A percentile compares a stretch with the other conserved stretches of the same genome.
Conservation (phyloP, 768 basidiomycete genomes). For the Agaricus bisporus region DNA sequence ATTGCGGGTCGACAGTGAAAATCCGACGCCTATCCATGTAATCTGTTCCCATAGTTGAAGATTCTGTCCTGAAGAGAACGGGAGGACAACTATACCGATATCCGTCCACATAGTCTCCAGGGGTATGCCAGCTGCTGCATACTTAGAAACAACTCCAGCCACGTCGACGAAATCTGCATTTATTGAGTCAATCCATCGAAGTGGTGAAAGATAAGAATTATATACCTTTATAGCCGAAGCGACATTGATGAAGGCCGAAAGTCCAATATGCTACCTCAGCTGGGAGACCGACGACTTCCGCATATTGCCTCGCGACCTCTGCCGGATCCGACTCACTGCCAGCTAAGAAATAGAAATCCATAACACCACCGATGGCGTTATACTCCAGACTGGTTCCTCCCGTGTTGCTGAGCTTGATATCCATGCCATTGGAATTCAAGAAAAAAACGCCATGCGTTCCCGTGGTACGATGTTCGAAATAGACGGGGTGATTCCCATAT, state of each 20-base stretch:
- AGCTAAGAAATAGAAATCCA: slow-evolving; percentile 76
- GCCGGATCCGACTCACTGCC: slow-evolving; percentile 55
- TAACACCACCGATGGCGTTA: slow-evolving; percentile 68
- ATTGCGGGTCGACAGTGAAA: slow-evolving; percentile 63
- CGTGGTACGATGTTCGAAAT: slow-evolving; percentile 61
- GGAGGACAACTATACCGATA: slow-evolving; percentile 40
- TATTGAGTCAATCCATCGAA: neutral
- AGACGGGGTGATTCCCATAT: slow-evolving; percentile 71
- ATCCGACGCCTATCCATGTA: slow-evolving; percentile 66
- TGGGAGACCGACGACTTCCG: slow-evolving; percentile 57
- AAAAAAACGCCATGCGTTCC: slow-evolving; percentile 69
- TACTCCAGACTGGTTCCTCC: slow-evolving; percentile 53
- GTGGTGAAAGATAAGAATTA: neutral
- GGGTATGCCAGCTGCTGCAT: slow-evolving; percentile 55
- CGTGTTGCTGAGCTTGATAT: slow-evolving; percentile 55
- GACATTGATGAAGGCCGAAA: slow-evolving; percentile 68
- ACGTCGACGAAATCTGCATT: slow-evolving; percentile 54
- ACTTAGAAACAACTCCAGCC: slow-evolving; percentile 54
- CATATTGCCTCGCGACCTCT: slow-evolving; percentile 62
- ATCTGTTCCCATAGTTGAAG: slow-evolving; percentile 32
- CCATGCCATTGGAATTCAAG: slow-evolving; percentile 71
- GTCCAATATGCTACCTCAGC: slow-evolving; percentile 75
- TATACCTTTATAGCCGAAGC: slow-evolving; percentile 60
- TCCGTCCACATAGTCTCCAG: slow-evolving; percentile 80
- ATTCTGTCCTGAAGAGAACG: neutral